phyloP scores from a whole-genome alignment of 805 yeast genomes.

The Helenozyma rhizophorensis region DNA sequence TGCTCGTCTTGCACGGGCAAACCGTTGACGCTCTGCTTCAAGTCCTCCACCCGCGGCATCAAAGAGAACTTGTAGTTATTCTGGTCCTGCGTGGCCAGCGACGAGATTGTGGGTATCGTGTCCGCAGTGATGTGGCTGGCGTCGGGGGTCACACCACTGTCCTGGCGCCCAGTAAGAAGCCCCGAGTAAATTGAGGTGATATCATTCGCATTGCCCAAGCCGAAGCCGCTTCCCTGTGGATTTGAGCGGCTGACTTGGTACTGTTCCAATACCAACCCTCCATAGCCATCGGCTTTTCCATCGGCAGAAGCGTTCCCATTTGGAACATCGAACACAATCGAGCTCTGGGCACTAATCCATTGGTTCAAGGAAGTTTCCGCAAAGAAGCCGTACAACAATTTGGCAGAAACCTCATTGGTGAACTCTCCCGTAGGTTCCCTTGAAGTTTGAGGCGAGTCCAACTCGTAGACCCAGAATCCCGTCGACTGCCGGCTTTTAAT shows the following conservation, averaged over 20 bases:
- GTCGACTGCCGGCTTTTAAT: conserved; percentile 23
- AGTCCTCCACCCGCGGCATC: conserved; percentile 15
- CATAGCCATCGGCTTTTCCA: neutral
- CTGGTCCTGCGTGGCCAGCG: too few relatives aligned
- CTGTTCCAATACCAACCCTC: neutral
- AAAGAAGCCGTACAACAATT: conserved; percentile 24
- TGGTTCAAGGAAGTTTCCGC: conserved; percentile 22
- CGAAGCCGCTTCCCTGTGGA: conserved; percentile 16
- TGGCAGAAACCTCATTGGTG: conserved; percentile 12
- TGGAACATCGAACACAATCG: conserved; percentile 14
- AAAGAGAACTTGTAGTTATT: neutral
- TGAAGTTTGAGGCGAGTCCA: conserved; percentile 14
- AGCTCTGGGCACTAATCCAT: conserved; percentile 30
- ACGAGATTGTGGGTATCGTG: conserved; percentile 1
- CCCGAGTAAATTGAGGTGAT: conserved; percentile 40
- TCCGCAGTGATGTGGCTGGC: conserved; percentile 11
- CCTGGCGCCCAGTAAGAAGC: conserved; percentile 10
- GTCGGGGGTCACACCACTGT: conserved; percentile 7
- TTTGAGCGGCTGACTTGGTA: conserved; percentile 1
- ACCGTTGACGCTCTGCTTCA: conserved; percentile 10
- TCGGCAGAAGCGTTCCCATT: conserved; percentile 1
- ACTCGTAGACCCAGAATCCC: conserved; percentile 25
- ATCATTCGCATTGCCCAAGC: conserved; percentile 39
- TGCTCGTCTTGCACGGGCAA: conserved; percentile 2
- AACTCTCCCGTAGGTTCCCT: conserved; percentile 1